Evolutionary conservation across 169 alveolate species (phyloP).

Genomic region (Plasmodium sp.): DNA sequence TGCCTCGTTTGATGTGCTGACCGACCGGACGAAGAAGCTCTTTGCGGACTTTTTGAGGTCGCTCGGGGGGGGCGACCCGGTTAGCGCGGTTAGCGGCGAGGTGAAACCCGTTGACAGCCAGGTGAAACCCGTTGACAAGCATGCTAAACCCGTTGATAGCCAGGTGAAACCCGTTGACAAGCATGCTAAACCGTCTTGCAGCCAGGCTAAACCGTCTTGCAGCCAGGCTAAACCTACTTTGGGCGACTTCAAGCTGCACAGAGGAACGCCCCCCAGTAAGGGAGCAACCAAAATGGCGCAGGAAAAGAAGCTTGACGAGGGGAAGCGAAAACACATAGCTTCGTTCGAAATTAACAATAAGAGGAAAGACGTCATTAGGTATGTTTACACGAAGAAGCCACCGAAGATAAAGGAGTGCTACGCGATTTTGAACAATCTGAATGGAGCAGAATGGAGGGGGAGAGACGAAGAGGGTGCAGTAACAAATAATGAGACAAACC

Average conservation of each 20-base stretch:
- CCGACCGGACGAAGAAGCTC: conserved; percentile 42
- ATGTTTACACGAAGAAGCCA: conserved; percentile 26
- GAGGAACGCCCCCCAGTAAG: background rate
- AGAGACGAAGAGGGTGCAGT: background rate
- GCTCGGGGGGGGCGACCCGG: background rate
- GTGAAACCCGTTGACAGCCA: background rate
- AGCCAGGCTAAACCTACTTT: background rate
- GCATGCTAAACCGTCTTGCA: background rate
- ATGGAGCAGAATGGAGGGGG: background rate
- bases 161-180: background rate
- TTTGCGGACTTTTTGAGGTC: conserved; percentile 12
- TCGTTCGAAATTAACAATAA: conserved; percentile 35
- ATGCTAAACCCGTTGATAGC: background rate
- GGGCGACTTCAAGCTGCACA: background rate
- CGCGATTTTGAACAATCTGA: conserved; percentile 12
- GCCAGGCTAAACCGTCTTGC: background rate
- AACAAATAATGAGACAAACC: background rate
- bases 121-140: background rate
- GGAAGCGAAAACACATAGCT: conserved; percentile 18
- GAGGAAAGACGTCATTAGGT: conserved; percentile 39
- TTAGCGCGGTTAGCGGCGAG: background rate
- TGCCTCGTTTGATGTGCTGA: conserved; percentile 39
- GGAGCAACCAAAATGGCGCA: background rate
- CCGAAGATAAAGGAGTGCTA: conserved; percentile 34
- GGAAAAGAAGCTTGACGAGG: background rate